These are phyloP conservation scores for Sclerotinia glacialis DNA, from an alignment of 2,329 filamentous ascomycete species.

Conservation along the genomic window DNA sequence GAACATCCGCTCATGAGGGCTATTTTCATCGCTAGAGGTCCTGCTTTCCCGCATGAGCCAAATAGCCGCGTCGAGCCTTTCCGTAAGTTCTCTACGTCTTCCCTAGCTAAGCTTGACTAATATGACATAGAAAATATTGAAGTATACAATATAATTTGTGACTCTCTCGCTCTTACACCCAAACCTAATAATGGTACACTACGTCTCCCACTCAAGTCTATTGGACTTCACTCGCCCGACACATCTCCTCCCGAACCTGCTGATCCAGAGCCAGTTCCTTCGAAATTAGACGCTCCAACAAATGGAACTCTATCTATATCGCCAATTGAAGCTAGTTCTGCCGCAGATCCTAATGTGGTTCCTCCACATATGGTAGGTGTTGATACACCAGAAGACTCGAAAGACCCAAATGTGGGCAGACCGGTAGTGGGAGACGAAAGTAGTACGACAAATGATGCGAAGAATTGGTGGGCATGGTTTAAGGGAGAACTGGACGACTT, in stretches of 20 bases:
- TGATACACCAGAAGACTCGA: slow-evolving; percentile 31
- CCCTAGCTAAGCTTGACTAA: slow-evolving; percentile 31
- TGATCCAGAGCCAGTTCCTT: slow-evolving; percentile 45
- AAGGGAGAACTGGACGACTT: slow-evolving; percentile 47
- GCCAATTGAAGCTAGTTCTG: slow-evolving; percentile 34
- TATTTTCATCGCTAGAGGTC: slow-evolving; percentile 88
- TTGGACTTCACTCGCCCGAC: slow-evolving; percentile 50
- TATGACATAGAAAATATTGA: slow-evolving; percentile 74
- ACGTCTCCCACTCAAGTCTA: slow-evolving; percentile 57
- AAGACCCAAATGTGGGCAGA: slow-evolving; percentile 30
- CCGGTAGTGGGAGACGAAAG: slow-evolving; percentile 32
- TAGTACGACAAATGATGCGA: slow-evolving; percentile 30
- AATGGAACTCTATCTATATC: slow-evolving; percentile 34
- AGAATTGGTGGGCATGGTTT: slow-evolving; percentile 52
- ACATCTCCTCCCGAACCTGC: slow-evolving; percentile 49
- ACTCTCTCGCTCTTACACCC: slow-evolving; percentile 72
- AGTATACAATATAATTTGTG: slow-evolving; percentile 92
- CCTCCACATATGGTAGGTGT: slow-evolving; percentile 36
- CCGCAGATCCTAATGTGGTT: slow-evolving; percentile 32
- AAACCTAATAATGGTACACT: slow-evolving; percentile 86
- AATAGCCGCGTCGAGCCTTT: slow-evolving; percentile 79
- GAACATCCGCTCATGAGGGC: slow-evolving; percentile 94
- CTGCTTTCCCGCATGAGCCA: slow-evolving; percentile 82
- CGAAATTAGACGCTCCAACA: slow-evolving; percentile 20
- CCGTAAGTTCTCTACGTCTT: slow-evolving; percentile 56